phyloP scores from a whole-genome alignment of 306 rosid genomes.

The Morella rubra region DNA sequence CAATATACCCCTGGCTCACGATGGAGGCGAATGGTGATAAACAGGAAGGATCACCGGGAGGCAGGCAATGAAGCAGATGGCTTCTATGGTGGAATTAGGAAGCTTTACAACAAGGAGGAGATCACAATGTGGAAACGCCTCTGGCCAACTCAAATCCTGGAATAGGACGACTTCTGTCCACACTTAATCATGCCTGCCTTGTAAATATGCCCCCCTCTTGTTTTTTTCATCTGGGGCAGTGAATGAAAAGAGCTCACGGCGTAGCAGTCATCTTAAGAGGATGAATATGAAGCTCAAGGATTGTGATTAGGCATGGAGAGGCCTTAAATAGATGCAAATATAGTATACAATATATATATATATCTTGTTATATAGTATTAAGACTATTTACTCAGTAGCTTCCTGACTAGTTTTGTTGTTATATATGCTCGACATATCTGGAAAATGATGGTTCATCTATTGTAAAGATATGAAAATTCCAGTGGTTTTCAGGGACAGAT shows the following conservation, averaged over 20 bases:
- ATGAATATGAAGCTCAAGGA: not conserved
- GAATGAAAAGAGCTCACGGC: constrained; percentile 14
- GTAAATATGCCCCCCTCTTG: constrained; percentile 20
- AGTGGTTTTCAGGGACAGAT: not conserved
- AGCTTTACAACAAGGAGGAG: constrained; percentile 60
- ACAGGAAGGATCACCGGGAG: constrained; percentile 65
- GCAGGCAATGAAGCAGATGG: constrained; percentile 83
- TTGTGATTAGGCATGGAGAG: not conserved
- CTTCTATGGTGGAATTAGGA: constrained; percentile 85
- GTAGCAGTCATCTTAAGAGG: constrained; percentile 7
- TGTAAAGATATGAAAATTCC: not conserved
- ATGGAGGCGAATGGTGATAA: constrained; percentile 72
- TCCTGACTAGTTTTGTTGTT: not conserved
- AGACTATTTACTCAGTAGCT: not conserved
- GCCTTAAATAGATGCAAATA: constrained; percentile 1
- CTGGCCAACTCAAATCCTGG: constrained; percentile 61
- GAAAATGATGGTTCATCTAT: not conserved
- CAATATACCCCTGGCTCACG: constrained; percentile 72
- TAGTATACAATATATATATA: not conserved
- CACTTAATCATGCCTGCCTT: not conserved
- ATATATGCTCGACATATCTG: not conserved
- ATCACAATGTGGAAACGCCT: constrained; percentile 67
- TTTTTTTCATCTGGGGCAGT: constrained; percentile 2
- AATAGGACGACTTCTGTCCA: constrained; percentile 25
- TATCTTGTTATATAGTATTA: not conserved